These are phyloP conservation scores for Paracoccidioides brasiliensis DNA, from an alignment of 2,329 filamentous ascomycete species.

Conservation along the genomic window DNA sequence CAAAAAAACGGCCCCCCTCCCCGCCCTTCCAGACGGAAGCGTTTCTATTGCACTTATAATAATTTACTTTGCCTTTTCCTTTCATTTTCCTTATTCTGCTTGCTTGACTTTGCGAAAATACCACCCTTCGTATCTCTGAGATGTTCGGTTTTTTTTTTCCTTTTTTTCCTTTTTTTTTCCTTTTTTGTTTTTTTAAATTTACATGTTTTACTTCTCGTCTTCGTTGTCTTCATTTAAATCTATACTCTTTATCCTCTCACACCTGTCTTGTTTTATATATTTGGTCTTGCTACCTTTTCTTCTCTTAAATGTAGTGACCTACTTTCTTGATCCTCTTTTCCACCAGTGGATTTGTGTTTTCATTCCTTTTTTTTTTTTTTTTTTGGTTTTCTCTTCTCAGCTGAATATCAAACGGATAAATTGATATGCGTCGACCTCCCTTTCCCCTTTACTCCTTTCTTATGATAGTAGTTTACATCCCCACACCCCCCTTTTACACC, in stretches of 20 bases:
- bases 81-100: no score
- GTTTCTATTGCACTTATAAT: background rate
- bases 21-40: no score
- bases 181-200: background rate
- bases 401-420: no score
- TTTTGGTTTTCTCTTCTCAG: no score
- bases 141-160: background rate
- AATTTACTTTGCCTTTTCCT: no score
- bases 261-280: background rate
- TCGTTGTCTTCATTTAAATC: conserved; percentile 1
- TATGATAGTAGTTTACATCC: no score
- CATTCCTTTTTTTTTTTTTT: no score
- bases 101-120: no score
- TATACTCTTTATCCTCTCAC: background rate
- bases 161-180: background rate
- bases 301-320: background rate
- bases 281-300: background rate
- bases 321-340: background rate
- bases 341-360: background rate
- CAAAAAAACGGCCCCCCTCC: background rate
- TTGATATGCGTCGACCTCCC: no score
- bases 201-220: background rate
- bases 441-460: no score
- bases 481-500: no score
- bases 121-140: no score